Percentiles rank a stretch among this genome's conserved stretches.
phyloP scores from a whole-genome alignment of 345 rosid species.

The Euphorbia tirucalli region DNA sequence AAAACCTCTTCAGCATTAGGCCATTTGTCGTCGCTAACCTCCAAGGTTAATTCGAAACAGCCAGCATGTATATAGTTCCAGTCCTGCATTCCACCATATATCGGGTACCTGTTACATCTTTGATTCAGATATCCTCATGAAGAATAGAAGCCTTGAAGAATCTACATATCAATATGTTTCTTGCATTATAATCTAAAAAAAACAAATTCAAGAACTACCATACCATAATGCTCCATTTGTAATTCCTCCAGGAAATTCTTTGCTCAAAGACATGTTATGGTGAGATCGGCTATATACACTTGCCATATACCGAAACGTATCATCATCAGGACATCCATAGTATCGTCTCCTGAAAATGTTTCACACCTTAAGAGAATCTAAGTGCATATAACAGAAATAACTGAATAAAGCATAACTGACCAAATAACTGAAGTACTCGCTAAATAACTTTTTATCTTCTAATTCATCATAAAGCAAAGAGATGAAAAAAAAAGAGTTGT shows the following conservation, averaged over 20 bases:
- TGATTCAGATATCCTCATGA: constrained; percentile 14
- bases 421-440: constrained; percentile 5
- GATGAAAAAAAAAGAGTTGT: too few species aligned
- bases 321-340: constrained; percentile 88
- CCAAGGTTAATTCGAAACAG: constrained; percentile 96
- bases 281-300: constrained; percentile 75
- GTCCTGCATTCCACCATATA: constrained; percentile 99
- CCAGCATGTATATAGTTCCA: constrained; percentile 96
- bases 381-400: constrained; percentile 8
- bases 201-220: constrained; percentile 8
- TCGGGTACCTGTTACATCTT: constrained; percentile 73
- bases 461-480: not conserved
- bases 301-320: constrained; percentile 76
- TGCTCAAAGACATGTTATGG: constrained; percentile 87
- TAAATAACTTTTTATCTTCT: not conserved
- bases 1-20: constrained; percentile 81
- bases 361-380: constrained; percentile 8
- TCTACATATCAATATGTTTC: not conserved
- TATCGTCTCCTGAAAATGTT: constrained; percentile 66
- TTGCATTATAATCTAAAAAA: constrained; percentile 7
- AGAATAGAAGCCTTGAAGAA: not conserved
- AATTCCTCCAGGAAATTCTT: constrained; percentile 84
- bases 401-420: constrained; percentile 2
- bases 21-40: constrained; percentile 93
- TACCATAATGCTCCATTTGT: constrained; percentile 97